phyloP scores from a whole-genome alignment of 106 monocot genomes.

The Dioscorea dumetorum region DNA sequence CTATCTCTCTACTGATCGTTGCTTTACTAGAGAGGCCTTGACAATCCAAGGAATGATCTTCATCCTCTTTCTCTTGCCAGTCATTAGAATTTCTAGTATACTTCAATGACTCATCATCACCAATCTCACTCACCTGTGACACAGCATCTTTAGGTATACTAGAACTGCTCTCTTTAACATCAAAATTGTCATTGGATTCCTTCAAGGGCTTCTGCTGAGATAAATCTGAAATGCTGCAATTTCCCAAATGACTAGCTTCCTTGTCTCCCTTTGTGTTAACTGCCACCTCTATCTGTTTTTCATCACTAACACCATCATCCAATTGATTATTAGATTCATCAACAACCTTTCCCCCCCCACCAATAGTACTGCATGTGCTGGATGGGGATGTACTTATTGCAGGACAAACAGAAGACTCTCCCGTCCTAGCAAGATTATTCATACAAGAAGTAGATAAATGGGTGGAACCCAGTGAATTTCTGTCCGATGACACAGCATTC shows the following conservation, averaged over 20 bases:
- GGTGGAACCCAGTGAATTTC: constrained; percentile 12
- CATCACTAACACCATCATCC: constrained; percentile 14
- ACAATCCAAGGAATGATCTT: constrained; percentile 1
- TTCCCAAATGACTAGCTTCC: constrained; percentile 10
- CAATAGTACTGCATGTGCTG: constrained; percentile 6
- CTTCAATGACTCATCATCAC: not conserved
- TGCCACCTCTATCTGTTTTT: constrained; percentile 16
- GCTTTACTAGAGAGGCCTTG: constrained; percentile 6
- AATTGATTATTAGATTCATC: constrained; percentile 11
- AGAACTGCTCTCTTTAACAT: constrained; percentile 7
- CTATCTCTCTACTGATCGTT: constrained; percentile 6
- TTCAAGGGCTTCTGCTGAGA: constrained; percentile 2
- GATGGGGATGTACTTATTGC: not conserved
- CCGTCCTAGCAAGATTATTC: constrained; percentile 10
- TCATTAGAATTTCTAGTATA: not conserved
- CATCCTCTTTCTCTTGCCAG: constrained; percentile 7
- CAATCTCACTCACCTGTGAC: constrained; percentile 7
- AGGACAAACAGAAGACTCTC: constrained; percentile 21
- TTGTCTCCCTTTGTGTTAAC: constrained; percentile 1
- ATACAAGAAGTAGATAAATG: constrained; percentile 10
- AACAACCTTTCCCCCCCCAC: constrained; percentile 12
- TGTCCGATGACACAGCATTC: constrained; percentile 16
- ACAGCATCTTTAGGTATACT: not conserved
- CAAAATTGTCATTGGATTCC: constrained; percentile 2
- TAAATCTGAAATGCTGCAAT: not conserved